phyloP scores from a whole-genome alignment of 129 eudicot genomes.

The Silybum marianum region DNA sequence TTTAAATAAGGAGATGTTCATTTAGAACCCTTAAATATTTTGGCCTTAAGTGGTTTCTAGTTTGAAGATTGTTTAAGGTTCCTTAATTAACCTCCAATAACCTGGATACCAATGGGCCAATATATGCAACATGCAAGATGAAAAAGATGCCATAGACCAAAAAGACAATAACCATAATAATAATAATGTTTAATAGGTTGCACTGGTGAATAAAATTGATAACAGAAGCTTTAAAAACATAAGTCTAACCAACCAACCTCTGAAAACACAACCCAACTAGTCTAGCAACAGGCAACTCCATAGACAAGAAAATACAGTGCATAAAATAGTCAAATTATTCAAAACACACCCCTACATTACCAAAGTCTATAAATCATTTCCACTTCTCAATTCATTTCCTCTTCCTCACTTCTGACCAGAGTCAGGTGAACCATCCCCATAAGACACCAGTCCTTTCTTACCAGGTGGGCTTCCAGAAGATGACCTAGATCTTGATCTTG shows the following conservation, averaged over 20 bases:
- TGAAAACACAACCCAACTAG: constrained; percentile 20
- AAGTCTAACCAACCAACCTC: constrained; percentile 21
- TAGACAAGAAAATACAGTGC: not conserved
- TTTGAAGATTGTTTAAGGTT: too few relatives aligned
- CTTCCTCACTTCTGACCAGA: constrained; percentile 54
- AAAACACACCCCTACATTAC: constrained; percentile 27
- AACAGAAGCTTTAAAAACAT: constrained; percentile 10
- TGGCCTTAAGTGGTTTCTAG: too few relatives aligned
- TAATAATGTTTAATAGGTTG: not conserved
- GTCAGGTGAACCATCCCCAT: constrained; percentile 93
- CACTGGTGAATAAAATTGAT: not conserved
- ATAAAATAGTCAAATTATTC: constrained; percentile 25
- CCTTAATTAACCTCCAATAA: not conserved
- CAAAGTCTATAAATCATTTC: constrained; percentile 7
- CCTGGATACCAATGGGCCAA: not conserved
- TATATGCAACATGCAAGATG: not conserved
- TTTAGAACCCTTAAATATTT: too few relatives aligned
- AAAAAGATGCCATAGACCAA: not conserved
- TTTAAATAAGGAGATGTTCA: too few relatives aligned
- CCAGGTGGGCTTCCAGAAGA: constrained; percentile 73
- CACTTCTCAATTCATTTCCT: not conserved
- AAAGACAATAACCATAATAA: not conserved
- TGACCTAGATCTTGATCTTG: constrained; percentile 55
- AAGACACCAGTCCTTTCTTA: constrained; percentile 82
- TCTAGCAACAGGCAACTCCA: constrained; percentile 2